These are phyloP conservation scores for Colletotrichum destructivum DNA, from an alignment of 2,329 filamentous ascomycete genomes.

Conservation along the genomic window DNA sequence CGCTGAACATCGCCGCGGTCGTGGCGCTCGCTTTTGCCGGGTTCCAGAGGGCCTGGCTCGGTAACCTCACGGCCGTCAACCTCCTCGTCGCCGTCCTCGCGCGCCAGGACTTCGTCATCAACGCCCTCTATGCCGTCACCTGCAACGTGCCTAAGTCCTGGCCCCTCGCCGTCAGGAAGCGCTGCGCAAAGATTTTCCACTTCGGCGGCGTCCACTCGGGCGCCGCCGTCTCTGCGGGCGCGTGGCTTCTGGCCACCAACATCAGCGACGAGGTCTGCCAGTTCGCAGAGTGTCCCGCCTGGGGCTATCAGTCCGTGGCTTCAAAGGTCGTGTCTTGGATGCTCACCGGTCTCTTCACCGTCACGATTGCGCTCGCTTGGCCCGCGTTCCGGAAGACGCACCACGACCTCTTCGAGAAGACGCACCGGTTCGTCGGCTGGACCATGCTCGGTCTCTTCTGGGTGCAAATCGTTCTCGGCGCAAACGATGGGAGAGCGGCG, in stretches of 20 bases:
- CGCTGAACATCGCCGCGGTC: constrained; percentile 65
- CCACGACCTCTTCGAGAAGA: constrained; percentile 58
- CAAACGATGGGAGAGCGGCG: constrained; percentile 61
- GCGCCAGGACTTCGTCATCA: constrained; percentile 69
- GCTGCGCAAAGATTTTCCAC: constrained; percentile 66
- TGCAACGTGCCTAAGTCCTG: constrained; percentile 59
- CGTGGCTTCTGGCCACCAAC: constrained; percentile 64
- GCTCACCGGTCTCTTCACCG: constrained; percentile 68
- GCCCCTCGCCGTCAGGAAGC: constrained; percentile 63
- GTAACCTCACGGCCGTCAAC: constrained; percentile 63
- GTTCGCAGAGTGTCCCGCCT: constrained; percentile 52
- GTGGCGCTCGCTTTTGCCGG: constrained; percentile 55
- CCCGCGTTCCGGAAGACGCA: constrained; percentile 73
- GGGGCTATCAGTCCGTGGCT: constrained; percentile 51
- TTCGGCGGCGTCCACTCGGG: constrained; percentile 67
- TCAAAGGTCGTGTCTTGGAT: constrained; percentile 70
- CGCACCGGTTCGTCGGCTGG: constrained; percentile 61
- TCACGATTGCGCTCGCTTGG: constrained; percentile 72
- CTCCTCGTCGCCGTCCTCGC: constrained; percentile 64
- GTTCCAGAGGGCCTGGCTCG: constrained; percentile 49
- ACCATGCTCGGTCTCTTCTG: constrained; percentile 76
- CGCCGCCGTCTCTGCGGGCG: constrained; percentile 63
- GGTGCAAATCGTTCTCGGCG: constrained; percentile 69
- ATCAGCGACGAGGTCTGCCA: constrained; percentile 48
- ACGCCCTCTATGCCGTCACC: constrained; percentile 64